Conservation (phyloP, 305 asterid genomes). For the Fraxinus floribunda region DNA sequence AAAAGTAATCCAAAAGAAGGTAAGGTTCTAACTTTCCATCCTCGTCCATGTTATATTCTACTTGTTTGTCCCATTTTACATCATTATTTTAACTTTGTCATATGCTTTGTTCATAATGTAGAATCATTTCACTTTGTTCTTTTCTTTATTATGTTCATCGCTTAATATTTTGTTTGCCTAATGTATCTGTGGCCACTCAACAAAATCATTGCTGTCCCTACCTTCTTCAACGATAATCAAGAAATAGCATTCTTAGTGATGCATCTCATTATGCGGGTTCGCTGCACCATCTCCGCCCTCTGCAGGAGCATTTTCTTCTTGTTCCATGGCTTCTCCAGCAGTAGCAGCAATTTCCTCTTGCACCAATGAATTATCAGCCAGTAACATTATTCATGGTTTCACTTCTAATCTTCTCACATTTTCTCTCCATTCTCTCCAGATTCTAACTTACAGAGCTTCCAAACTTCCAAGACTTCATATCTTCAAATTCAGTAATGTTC, state of each 20-base stretch:
- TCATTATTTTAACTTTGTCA: too few species aligned
- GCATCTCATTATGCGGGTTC: not conserved
- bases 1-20: not conserved
- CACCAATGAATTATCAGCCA: slow-evolving; percentile 30
- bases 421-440: not conserved
- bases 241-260: not conserved
- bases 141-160: slow-evolving; percentile 21
- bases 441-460: not conserved
- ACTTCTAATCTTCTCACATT: not conserved
- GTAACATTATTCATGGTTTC: not conserved
- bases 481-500: too few species aligned
- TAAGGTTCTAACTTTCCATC: not conserved
- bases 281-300: too few species aligned
- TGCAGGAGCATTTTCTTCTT: too few species aligned
- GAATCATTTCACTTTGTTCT: slow-evolving; percentile 13
- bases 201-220: slow-evolving; percentile 19
- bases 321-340: slow-evolving; percentile 28
- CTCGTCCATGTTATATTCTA: not conserved
- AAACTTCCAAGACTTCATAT: too few species aligned
- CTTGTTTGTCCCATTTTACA: not conserved
- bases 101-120: too few species aligned
- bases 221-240: not conserved
- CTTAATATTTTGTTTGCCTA: slow-evolving; percentile 1
- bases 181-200: too few species aligned
- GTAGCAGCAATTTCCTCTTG: slow-evolving; percentile 32